These are phyloP conservation scores for Beauveria australis DNA, from an alignment of 2,329 filamentous ascomycete species.

Conservation along the genomic window DNA sequence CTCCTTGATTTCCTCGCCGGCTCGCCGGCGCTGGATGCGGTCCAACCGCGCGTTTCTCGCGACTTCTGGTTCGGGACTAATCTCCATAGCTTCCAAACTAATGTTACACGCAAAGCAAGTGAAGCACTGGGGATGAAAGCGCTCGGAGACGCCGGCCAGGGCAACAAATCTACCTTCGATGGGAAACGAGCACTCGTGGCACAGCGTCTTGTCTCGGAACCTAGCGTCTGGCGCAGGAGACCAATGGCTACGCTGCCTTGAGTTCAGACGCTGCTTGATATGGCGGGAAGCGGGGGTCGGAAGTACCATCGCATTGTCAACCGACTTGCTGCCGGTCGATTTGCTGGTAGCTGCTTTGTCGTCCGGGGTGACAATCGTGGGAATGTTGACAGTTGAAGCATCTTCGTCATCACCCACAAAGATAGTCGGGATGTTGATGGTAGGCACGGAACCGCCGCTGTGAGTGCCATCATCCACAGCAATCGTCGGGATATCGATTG, in stretches of 20 bases:
- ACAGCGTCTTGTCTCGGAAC: slow-evolving; percentile 58
- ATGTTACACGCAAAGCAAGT: slow-evolving; percentile 81
- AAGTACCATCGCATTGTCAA: slow-evolving; percentile 32
- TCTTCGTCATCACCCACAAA: slow-evolving; percentile 25
- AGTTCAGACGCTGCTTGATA: slow-evolving; percentile 26
- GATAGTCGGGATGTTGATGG: slow-evolving; percentile 37
- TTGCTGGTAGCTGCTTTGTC: slow-evolving; percentile 20
- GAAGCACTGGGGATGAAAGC: slow-evolving; percentile 93
- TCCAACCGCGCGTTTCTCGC: slow-evolving; percentile 63
- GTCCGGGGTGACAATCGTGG: slow-evolving; percentile 39
- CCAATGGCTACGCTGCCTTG: slow-evolving; percentile 47
- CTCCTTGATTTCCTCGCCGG: slow-evolving; percentile 52
- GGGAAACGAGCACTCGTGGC: slow-evolving; percentile 72
- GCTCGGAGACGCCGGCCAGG: slow-evolving; percentile 60
- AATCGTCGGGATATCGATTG: slow-evolving; percentile 43
- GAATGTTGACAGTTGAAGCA: slow-evolving; percentile 27
- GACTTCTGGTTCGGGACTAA: slow-evolving; percentile 80
- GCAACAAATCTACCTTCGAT: slow-evolving; percentile 89
- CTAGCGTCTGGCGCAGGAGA: slow-evolving; percentile 42
- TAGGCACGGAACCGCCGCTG: slow-evolving; percentile 30
- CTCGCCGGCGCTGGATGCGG: slow-evolving; percentile 56
- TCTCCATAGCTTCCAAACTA: slow-evolving; percentile 86
- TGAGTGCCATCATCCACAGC: slow-evolving; percentile 26
- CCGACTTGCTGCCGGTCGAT: slow-evolving; percentile 31
- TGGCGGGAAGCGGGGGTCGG: slow-evolving; percentile 36